phyloP scores from a whole-genome alignment of 805 yeast genomes.

The Nakazawaea peltata region DNA sequence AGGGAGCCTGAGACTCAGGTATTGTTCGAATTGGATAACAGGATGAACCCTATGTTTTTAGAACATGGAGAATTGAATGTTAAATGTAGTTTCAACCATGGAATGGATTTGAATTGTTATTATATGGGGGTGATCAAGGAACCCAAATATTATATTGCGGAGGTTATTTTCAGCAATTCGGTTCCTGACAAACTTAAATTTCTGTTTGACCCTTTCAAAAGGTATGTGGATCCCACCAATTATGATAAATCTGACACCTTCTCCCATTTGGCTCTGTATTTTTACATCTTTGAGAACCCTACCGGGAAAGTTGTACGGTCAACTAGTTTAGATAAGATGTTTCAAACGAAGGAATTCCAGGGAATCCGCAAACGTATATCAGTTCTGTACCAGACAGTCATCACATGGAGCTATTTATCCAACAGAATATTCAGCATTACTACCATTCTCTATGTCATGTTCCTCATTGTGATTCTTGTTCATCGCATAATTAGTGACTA shows the following conservation, averaged over 20 bases:
- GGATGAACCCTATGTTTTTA: conserved; percentile 10
- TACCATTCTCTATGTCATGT: not conserved
- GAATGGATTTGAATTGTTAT: conserved; percentile 4
- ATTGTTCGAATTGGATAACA: conserved; percentile 7
- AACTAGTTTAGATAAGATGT: conserved; percentile 3
- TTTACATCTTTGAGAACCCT: conserved; percentile 9
- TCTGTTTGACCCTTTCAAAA: not conserved
- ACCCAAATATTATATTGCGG: conserved; percentile 10
- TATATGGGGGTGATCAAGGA: conserved; percentile 9
- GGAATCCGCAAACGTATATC: conserved; percentile 1
- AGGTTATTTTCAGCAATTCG: conserved; percentile 8
- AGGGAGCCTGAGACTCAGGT: not conserved
- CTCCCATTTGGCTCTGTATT: conserved; percentile 8
- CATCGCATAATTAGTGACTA: no score
- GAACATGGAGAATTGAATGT: conserved; percentile 11
- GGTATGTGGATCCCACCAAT: not conserved
- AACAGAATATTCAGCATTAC: not conserved
- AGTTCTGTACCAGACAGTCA: conserved; percentile 1
- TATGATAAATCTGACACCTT: not conserved
- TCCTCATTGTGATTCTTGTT: conserved; percentile 2
- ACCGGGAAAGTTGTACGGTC: conserved; percentile 5
- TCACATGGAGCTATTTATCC: conserved; percentile 6
- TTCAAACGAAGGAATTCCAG: conserved; percentile 5
- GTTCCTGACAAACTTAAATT: conserved; percentile 6
- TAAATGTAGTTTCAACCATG: conserved; percentile 1